Conservation (phyloP, 2,329 filamentous ascomycete genomes). For the Aspergillus melleus region DNA sequence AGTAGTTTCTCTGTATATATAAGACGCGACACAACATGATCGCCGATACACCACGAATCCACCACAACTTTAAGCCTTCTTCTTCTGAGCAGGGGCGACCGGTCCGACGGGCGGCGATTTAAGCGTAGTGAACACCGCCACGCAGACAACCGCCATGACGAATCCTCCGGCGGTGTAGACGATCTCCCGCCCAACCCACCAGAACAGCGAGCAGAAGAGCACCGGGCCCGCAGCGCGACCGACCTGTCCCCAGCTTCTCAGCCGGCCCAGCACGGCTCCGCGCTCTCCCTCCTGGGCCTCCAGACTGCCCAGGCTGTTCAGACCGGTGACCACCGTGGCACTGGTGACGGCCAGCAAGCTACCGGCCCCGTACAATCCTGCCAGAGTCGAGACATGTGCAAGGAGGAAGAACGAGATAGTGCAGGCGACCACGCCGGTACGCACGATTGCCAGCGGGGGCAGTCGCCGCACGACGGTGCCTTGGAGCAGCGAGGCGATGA, state of each 20-base stretch:
- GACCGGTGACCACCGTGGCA: slow-evolving; percentile 88
- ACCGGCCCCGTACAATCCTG: slow-evolving; percentile 76
- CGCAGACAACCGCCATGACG: slow-evolving; percentile 74
- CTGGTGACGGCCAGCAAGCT: slow-evolving; percentile 84
- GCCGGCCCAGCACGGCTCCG: slow-evolving; percentile 80
- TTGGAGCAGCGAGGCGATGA: slow-evolving; percentile 89
- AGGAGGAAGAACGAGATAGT: slow-evolving; percentile 79
- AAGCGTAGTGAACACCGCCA: slow-evolving; percentile 69
- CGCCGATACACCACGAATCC: no score
- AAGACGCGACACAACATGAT: no score
- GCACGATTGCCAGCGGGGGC: slow-evolving; percentile 76
- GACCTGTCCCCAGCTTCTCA: slow-evolving; percentile 79
- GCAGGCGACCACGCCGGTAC: slow-evolving; percentile 75
- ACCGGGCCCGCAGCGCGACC: slow-evolving; percentile 84
- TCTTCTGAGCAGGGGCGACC: not conserved
- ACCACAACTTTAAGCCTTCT: not conserved
- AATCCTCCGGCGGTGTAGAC: slow-evolving; percentile 80
- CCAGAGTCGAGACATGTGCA: slow-evolving; percentile 65
- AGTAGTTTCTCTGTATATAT: not conserved
- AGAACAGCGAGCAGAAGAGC: slow-evolving; percentile 92
- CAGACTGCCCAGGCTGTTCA: slow-evolving; percentile 90
- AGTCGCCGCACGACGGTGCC: slow-evolving; percentile 86
- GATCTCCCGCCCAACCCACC: slow-evolving; percentile 90
- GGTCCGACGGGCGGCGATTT: slow-evolving; percentile 57
- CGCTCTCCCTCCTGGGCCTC: slow-evolving; percentile 79